A percentile compares a stretch with the other conserved stretches of the same genome.
These are phyloP conservation scores for Aspergillus fijiensis DNA, from an alignment of 2,329 filamentous ascomycete genomes.

Conservation along the genomic window DNA sequence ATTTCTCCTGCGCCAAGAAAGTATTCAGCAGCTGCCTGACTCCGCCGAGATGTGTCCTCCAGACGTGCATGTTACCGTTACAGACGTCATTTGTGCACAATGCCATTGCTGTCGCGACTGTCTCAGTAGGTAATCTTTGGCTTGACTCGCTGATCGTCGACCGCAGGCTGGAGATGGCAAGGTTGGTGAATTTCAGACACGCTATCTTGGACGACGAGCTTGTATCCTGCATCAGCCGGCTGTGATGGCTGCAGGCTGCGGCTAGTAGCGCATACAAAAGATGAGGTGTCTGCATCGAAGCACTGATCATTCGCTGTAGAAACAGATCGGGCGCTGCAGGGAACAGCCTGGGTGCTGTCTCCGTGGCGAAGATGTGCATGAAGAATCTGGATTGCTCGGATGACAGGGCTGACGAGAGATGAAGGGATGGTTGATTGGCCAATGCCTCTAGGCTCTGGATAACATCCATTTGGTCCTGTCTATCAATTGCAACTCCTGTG, in stretches of 20 bases:
- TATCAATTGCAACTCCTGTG: background rate
- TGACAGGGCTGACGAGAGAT: conserved; percentile 20
- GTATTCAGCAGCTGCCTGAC: conserved; percentile 25
- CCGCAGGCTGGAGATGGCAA: conserved; percentile 27
- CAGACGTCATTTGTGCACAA: conserved; percentile 37
- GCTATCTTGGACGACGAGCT: conserved; percentile 14
- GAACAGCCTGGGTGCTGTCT: conserved; percentile 29
- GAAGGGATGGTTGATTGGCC: conserved; percentile 17
- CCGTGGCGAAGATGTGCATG: conserved; percentile 27
- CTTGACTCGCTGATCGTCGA: conserved; percentile 17
- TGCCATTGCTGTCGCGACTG: conserved; percentile 30
- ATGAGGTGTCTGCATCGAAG: conserved; percentile 26
- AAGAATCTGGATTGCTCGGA: conserved; percentile 25
- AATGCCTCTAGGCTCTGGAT: background rate
- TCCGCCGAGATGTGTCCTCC: conserved; percentile 28
- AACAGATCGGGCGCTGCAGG: conserved; percentile 27
- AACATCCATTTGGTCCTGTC: background rate
- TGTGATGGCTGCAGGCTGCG: conserved; percentile 29
- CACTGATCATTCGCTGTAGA: conserved; percentile 24
- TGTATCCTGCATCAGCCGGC: conserved; percentile 24
- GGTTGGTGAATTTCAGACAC: conserved; percentile 29
- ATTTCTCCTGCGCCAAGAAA: conserved; percentile 17
- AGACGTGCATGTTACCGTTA: conserved; percentile 30
- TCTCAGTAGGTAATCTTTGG: conserved; percentile 22
- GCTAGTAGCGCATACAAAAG: conserved; percentile 31